phyloP scores from a whole-genome alignment of 805 yeast species.

The Metschnikowia anglica region DNA sequence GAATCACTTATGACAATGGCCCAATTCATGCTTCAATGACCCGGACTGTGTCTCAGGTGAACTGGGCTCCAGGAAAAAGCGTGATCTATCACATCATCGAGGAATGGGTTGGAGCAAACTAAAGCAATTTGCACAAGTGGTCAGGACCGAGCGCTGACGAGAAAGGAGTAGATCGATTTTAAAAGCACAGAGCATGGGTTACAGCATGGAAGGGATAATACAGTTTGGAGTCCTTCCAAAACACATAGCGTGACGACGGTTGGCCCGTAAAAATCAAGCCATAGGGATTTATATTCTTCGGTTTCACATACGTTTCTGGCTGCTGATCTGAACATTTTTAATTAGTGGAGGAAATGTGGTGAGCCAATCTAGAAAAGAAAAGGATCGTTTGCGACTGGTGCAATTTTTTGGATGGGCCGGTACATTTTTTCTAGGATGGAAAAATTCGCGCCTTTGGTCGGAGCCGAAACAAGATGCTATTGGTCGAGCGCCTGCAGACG shows the following conservation, averaged over 20 bases:
- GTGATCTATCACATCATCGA: too few species aligned
- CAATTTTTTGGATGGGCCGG: conserved; percentile 1
- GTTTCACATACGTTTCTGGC: conserved; percentile 21
- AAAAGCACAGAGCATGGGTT: background rate
- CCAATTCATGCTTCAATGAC: too few species aligned
- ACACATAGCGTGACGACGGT: too few species aligned
- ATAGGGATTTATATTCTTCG: background rate
- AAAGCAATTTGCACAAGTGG: background rate
- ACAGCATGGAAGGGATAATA: too few species aligned
- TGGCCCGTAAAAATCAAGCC: background rate
- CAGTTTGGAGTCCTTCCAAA: too few species aligned
- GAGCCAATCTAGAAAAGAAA: conserved; percentile 10
- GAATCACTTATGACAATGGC: too few species aligned
- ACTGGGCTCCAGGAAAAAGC: too few species aligned
- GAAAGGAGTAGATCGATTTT: conserved; percentile 1
- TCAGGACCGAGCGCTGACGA: background rate
- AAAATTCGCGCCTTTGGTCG: conserved; percentile 22
- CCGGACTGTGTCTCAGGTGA: too few species aligned
- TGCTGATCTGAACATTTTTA: conserved; percentile 22
- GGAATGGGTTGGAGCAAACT: background rate
- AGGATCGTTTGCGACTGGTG: conserved; percentile 9
- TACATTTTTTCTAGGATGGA: conserved; percentile 10
- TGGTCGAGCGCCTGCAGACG: conserved; percentile 14
- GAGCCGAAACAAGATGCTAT: conserved; percentile 20
- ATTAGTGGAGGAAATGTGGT: conserved; percentile 12